A percentile compares a stretch with the other conserved stretches of the same genome.
Conservation (phyloP, 768 basidiomycete species). For the Auricularia sp. region DNA sequence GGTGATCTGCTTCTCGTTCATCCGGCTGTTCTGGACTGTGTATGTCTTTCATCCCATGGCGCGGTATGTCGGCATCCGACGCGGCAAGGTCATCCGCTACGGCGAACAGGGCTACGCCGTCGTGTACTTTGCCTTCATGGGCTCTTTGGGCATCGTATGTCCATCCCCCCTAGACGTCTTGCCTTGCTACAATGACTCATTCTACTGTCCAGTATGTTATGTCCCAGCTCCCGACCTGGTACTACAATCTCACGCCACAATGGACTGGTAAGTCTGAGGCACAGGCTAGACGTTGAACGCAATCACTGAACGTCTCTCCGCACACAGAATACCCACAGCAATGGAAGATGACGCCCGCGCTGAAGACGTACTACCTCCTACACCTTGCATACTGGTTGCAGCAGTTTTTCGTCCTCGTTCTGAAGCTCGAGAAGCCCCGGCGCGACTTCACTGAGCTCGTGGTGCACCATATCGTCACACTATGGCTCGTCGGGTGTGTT, state of each 20-base stretch:
- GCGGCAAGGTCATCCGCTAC: slow-evolving; percentile 67
- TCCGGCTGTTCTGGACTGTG: slow-evolving; percentile 66
- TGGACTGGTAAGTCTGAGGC: slow-evolving; percentile 54
- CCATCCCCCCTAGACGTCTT: background rate
- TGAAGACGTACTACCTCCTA: slow-evolving; percentile 91
- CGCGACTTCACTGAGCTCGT: slow-evolving; percentile 85
- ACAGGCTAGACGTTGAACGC: too few relatives aligned
- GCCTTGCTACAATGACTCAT: background rate
- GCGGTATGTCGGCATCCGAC: slow-evolving; percentile 54
- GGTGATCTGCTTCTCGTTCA: slow-evolving; percentile 79
- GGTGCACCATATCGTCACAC: slow-evolving; percentile 83
- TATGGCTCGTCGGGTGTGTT: slow-evolving; percentile 83
- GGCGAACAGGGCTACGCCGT: slow-evolving; percentile 87
- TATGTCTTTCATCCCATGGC: slow-evolving; percentile 60
- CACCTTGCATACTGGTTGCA: slow-evolving; percentile 93
- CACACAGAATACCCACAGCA: slow-evolving; percentile 65
- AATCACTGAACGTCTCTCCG: too few relatives aligned
- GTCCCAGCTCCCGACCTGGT: slow-evolving; percentile 70
- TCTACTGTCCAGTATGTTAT: slow-evolving; percentile 56
- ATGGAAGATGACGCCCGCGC: slow-evolving; percentile 72
- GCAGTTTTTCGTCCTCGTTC: slow-evolving; percentile 75
- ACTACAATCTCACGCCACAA: slow-evolving; percentile 63
- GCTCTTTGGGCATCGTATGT: slow-evolving; percentile 71
- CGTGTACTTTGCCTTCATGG: slow-evolving; percentile 64
- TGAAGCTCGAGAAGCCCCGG: slow-evolving; percentile 87